Percentiles rank a stretch among this genome's conserved stretches.
Conservation (phyloP, 352 stramenopile species). For the Pythium myriotylum region DNA sequence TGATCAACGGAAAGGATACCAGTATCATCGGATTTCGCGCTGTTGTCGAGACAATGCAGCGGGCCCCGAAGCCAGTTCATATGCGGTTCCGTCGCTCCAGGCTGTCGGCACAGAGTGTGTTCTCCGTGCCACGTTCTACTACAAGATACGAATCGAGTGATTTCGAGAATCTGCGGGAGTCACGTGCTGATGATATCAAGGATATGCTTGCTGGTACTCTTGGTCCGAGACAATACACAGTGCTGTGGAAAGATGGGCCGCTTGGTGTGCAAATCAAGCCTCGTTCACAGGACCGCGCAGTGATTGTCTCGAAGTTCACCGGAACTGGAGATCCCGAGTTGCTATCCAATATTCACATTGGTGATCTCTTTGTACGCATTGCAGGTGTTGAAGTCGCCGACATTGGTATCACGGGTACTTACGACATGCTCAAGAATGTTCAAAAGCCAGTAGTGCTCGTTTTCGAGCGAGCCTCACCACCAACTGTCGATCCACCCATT, state of each 20-base stretch:
- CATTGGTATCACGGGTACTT: slow-evolving; percentile 71
- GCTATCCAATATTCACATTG: slow-evolving; percentile 54
- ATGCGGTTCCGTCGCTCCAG: slow-evolving; percentile 55
- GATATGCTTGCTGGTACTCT: slow-evolving; percentile 8
- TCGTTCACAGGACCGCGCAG: slow-evolving; percentile 46
- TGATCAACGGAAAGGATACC: slow-evolving; percentile 74
- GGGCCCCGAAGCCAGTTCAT: slow-evolving; percentile 74
- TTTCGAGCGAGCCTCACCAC: slow-evolving; percentile 48
- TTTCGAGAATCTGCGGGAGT: slow-evolving; percentile 20
- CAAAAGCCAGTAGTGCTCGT: slow-evolving; percentile 82
- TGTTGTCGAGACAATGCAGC: slow-evolving; percentile 74
- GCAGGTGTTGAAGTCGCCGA: slow-evolving; percentile 69
- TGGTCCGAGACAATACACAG: slow-evolving; percentile 59
- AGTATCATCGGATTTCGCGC: slow-evolving; percentile 81
- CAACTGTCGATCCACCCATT: background rate
- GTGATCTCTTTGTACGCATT: slow-evolving; percentile 79
- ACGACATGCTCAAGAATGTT: slow-evolving; percentile 77
- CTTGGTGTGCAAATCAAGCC: slow-evolving; percentile 85
- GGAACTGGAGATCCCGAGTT: slow-evolving; percentile 56
- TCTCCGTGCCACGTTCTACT: background rate
- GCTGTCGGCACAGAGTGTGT: background rate
- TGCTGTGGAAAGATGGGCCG: slow-evolving; percentile 74
- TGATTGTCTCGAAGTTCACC: slow-evolving; percentile 80
- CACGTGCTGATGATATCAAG: slow-evolving; percentile 11
- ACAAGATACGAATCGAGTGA: slow-evolving; percentile 2